Base-by-base conservation (phyloP, 768 basidiomycete genomes). In the Lactarius akahatsu region DNA sequence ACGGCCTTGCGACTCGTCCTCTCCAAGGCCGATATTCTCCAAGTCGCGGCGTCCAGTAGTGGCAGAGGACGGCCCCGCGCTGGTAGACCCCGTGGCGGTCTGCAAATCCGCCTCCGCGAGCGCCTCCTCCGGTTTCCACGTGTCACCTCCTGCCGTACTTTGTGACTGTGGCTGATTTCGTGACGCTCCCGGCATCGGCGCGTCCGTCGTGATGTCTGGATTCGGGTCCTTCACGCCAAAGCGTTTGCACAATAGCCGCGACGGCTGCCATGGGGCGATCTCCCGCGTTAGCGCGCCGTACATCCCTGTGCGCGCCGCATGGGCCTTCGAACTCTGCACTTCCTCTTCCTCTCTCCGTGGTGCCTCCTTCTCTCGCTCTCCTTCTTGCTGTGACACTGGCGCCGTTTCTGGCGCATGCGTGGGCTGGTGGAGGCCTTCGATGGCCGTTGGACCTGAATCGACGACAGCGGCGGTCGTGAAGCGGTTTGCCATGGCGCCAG, bases 171-270 rank as follows among this genome's bases (percentile, higher is more conserved):
- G 16, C 15, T 56, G 55, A 34, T 5, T 18, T 18, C 32, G 47
- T 8, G 66, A 11, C 18, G 30, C 65, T 38, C 70, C 70, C 0
- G 70, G 68, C 68, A 69, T 63, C 7, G 68, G 68, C 30, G 68
- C 74, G 57, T 81, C 78, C 13, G 72, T 63, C 41, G 78, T 75
- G 47, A 78, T 70, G 23, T 85, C 86, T 9, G 86, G 86, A 71
- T 92, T 83, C 0, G 96, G 96, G 69, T 95, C 93, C 72, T 88
- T 90, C 41, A 98, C 90, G 0, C 92, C 90, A 75, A 98, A 98
- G 38, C 96, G 85, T 76, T 96, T 97, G 78, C 94, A 98, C 30
- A 99, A 78, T 59, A 98, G 78, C 61, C 82, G 82, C n/a, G 85
- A 86, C 2, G 97, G 97, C 72, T 87, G 86, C 89, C 94, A 98